phyloP scores from a whole-genome alignment of 306 rosid species.

The Cicer yamashitae region DNA sequence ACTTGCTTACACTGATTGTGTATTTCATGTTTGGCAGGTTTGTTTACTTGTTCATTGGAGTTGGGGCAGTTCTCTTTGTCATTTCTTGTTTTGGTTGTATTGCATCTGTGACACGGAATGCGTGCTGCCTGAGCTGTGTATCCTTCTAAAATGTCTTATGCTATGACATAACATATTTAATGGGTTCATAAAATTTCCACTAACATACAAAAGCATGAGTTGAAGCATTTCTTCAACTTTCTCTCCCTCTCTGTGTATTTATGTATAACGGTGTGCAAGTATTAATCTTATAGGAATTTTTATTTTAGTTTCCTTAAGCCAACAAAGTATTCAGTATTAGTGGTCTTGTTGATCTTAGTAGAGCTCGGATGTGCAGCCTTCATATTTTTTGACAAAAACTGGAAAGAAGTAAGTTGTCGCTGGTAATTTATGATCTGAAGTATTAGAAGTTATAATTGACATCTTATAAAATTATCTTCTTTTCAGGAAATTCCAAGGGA shows the following conservation, averaged over 20 bases:
- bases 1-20: conserved; percentile 38
- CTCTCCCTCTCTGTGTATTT: background rate
- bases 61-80: conserved; percentile 75
- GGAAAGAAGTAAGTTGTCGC: conserved; percentile 68
- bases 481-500: conserved; percentile 85
- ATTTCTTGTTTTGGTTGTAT: conserved; percentile 90
- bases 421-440: conserved; percentile 36
- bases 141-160: conserved; percentile 61
- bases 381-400: conserved; percentile 86
- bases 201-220: conserved; percentile 17
- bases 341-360: conserved; percentile 73
- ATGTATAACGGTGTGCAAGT: background rate
- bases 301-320: conserved; percentile 67
- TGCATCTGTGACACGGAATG: conserved; percentile 73
- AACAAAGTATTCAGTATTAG: conserved; percentile 72
- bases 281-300: conserved; percentile 24
- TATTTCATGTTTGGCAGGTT: conserved; percentile 71
- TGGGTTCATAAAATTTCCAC: conserved; percentile 9
- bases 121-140: conserved; percentile 95
- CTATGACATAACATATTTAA: conserved; percentile 24
- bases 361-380: conserved; percentile 92
- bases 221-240: conserved; percentile 25
- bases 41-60: conserved; percentile 82
- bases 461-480: conserved; percentile 44
- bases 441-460: conserved; percentile 33